These are phyloP conservation scores for Triticum urartu DNA, from an alignment of 176 grass and related monocot genomes.

Conservation along the genomic window DNA sequence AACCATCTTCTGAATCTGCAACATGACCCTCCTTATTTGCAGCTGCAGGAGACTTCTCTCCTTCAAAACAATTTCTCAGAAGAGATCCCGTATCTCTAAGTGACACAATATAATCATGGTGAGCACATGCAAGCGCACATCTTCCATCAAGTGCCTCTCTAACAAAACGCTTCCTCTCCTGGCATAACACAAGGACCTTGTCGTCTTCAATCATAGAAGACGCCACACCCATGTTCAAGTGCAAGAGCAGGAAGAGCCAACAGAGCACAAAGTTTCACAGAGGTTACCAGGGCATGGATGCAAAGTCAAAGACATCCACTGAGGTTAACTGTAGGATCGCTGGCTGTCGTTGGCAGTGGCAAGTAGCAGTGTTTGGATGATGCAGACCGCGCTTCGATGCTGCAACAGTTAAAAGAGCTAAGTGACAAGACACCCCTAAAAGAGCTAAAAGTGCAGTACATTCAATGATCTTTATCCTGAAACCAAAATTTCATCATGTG, in stretches of 20 bases:
- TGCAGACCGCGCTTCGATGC: not conserved
- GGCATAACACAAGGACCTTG: constrained; percentile 49
- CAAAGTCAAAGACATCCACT: not conserved
- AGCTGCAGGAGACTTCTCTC: constrained; percentile 16
- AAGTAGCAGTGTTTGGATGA: not conserved
- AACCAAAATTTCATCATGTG: not conserved
- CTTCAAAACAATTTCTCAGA: constrained; percentile 51
- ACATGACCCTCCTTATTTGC: constrained; percentile 30
- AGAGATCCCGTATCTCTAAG: constrained; percentile 51
- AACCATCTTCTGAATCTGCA: constrained; percentile 46
- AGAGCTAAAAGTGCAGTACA: not conserved
- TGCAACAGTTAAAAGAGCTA: not conserved
- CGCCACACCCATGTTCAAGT: not conserved
- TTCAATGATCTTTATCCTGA: not conserved
- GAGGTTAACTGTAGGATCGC: not conserved
- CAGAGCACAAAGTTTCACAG: not conserved
- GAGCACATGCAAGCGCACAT: constrained; percentile 49
- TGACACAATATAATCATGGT: constrained; percentile 52
- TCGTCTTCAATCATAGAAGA: constrained; percentile 8
- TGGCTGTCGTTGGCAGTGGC: not conserved
- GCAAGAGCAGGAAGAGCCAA: not conserved
- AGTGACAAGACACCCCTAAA: not conserved
- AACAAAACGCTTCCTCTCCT: constrained; percentile 59
- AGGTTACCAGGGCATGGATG: not conserved
- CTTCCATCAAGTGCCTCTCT: constrained; percentile 63